Evolutionary conservation across 2,329 filamentous ascomycete species (phyloP).

Genomic region (Fusarium haematococcum): DNA sequence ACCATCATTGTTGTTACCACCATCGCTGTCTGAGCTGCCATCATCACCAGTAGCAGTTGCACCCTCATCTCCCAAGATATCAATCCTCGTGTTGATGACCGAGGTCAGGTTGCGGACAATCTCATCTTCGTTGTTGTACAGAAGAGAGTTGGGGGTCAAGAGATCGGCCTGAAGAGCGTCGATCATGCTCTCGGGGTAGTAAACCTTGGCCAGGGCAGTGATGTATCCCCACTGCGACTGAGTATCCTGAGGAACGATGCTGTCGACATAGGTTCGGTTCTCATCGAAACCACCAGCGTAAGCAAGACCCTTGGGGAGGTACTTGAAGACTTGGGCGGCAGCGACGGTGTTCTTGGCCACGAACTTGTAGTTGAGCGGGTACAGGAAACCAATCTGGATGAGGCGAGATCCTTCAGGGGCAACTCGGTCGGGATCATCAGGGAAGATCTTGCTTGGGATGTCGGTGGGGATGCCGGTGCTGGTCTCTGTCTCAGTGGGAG

Average conservation of each 20-base stretch:
- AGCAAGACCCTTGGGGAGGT: slow-evolving; percentile 77
- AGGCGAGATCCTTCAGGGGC: slow-evolving; percentile 74
- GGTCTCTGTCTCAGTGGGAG: slow-evolving; percentile 55
- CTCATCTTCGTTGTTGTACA: slow-evolving; percentile 77
- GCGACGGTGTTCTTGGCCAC: slow-evolving; percentile 78
- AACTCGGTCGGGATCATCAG: slow-evolving; percentile 65
- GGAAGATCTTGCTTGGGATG: slow-evolving; percentile 81
- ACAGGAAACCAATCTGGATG: slow-evolving; percentile 88
- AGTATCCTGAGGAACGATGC: slow-evolving; percentile 82
- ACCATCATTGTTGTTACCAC: slow-evolving; percentile 54
- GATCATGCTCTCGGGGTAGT: slow-evolving; percentile 79
- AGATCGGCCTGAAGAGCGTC: slow-evolving; percentile 76
- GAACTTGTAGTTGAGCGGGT: slow-evolving; percentile 85
- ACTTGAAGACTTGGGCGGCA: slow-evolving; percentile 86
- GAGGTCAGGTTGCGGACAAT: slow-evolving; percentile 79
- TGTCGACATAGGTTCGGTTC: slow-evolving; percentile 73
- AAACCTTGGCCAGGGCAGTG: slow-evolving; percentile 77
- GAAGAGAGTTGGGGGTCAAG: slow-evolving; percentile 74
- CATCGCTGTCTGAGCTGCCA: slow-evolving; percentile 50
- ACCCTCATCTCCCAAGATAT: slow-evolving; percentile 53
- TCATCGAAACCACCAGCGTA: slow-evolving; percentile 69
- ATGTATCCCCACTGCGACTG: slow-evolving; percentile 77
- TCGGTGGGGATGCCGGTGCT: slow-evolving; percentile 70
- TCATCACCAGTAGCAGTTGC: slow-evolving; percentile 48
- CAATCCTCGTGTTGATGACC: slow-evolving; percentile 86